Evolutionary conservation across 2,329 filamentous ascomycete genomes (phyloP).

Genomic region (Aaosphaeria arxii): DNA sequence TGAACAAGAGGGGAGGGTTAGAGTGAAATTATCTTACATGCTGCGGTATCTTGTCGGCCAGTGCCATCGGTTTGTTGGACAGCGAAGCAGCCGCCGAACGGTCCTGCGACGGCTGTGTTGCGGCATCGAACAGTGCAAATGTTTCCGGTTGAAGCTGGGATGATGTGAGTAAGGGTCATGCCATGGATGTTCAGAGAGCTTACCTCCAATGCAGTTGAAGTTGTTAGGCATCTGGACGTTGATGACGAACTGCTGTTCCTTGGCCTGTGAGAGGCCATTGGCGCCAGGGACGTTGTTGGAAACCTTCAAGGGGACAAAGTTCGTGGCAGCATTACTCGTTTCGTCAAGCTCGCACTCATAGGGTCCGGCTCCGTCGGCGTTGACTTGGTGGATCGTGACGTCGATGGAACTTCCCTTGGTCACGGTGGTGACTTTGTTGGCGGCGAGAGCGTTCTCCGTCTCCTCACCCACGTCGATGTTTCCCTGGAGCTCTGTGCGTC

Average conservation of each 20-base stretch:
- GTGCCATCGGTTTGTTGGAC: constrained; percentile 53
- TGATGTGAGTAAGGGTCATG: background rate
- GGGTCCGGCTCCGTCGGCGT: constrained; percentile 63
- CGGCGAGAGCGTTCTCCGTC: constrained; percentile 35
- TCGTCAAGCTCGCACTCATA: constrained; percentile 63
- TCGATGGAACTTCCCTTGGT: constrained; percentile 20
- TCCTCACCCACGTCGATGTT: constrained; percentile 40
- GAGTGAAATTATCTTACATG: background rate
- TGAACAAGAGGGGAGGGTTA: background rate
- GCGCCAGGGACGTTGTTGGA: constrained; percentile 58
- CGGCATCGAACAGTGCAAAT: constrained; percentile 63
- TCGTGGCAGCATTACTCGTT: constrained; percentile 48
- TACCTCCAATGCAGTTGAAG: constrained; percentile 51
- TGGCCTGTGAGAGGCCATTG: constrained; percentile 58
- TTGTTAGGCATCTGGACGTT: constrained; percentile 56
- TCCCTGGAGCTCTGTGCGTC: constrained; percentile 33
- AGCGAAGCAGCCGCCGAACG: constrained; percentile 61
- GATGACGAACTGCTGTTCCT: constrained; percentile 56
- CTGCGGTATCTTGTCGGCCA: constrained; percentile 24
- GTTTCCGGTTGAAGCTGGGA: constrained; percentile 50
- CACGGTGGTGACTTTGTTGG: constrained; percentile 27
- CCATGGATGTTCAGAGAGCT: constrained; percentile 13
- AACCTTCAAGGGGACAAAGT: constrained; percentile 51
- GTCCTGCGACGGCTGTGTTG: constrained; percentile 58
- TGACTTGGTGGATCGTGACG: constrained; percentile 55